A percentile compares a stretch with the other conserved stretches of the same genome.
These are phyloP conservation scores for Proliferodiscus dingleyae DNA, from an alignment of 2,329 filamentous ascomycete genomes.

Conservation along the genomic window DNA sequence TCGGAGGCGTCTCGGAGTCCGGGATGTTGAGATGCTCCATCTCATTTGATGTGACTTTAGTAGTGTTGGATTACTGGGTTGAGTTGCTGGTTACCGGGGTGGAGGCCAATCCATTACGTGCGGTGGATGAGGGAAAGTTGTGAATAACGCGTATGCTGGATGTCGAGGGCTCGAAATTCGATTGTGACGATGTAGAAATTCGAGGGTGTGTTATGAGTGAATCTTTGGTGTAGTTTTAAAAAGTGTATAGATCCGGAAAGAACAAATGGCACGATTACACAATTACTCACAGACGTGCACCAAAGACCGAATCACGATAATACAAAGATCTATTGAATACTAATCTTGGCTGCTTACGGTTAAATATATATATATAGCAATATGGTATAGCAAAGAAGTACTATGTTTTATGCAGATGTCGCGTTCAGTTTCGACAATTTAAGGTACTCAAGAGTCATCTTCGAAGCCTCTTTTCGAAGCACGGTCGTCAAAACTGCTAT, in stretches of 20 bases:
- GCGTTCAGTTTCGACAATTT: too few relatives aligned
- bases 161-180: not conserved
- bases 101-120: conserved; percentile 25
- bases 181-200: conserved; percentile 1
- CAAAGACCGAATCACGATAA: too few relatives aligned
- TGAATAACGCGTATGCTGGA: not conserved
- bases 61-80: not conserved
- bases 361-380: not conserved
- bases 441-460: too few relatives aligned
- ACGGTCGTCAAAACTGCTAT: not conserved
- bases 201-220: not conserved
- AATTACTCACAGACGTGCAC: too few relatives aligned
- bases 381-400: not conserved
- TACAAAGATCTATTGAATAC: not conserved
- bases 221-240: not conserved
- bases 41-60: conserved; percentile 26
- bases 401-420: not conserved
- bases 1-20: conserved; percentile 46
- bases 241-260: not conserved
- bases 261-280: not conserved
- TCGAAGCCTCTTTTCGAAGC: not conserved
- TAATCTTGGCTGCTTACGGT: not conserved
- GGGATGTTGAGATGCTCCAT: conserved; percentile 53
- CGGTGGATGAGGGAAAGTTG: conserved; percentile 4
- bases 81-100: conserved; percentile 15